Evolutionary conservation across 306 rosid genomes (phyloP).

Genomic region (Comarum palustre): DNA sequence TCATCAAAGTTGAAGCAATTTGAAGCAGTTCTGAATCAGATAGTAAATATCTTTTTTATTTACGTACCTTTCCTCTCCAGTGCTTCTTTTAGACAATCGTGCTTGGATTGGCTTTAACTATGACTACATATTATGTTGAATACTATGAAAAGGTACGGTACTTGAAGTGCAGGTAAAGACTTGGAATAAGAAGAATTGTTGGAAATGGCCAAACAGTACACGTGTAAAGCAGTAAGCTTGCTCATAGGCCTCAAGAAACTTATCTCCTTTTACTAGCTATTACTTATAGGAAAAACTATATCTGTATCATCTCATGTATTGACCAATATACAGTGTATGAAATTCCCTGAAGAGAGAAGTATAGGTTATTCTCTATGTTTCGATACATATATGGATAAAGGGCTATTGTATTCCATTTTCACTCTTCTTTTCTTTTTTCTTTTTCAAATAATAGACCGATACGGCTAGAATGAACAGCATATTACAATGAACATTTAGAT

Average conservation of each 20-base stretch:
- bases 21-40: not conserved
- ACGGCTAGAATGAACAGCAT: too few relatives aligned
- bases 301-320: not conserved
- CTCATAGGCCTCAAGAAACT: not conserved
- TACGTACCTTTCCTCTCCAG: not conserved
- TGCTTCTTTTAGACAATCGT: slow-evolving; percentile 18
- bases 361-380: not conserved
- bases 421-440: too few relatives aligned
- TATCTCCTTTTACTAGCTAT: not conserved
- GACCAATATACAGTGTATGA: not conserved
- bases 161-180: not conserved
- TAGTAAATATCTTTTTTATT: not conserved
- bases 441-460: too few relatives aligned
- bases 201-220: not conserved
- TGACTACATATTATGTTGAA: not conserved
- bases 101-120: not conserved
- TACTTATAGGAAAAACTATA: not conserved
- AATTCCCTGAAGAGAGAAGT: not conserved
- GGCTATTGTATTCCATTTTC: too few relatives aligned
- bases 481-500: too few relatives aligned
- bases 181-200: not conserved
- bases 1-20: not conserved
- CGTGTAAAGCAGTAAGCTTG: not conserved
- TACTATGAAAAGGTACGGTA: not conserved
- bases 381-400: too few relatives aligned